Base-by-base conservation (phyloP, 805 yeast species). In the Yarrowia porcina region DNA sequence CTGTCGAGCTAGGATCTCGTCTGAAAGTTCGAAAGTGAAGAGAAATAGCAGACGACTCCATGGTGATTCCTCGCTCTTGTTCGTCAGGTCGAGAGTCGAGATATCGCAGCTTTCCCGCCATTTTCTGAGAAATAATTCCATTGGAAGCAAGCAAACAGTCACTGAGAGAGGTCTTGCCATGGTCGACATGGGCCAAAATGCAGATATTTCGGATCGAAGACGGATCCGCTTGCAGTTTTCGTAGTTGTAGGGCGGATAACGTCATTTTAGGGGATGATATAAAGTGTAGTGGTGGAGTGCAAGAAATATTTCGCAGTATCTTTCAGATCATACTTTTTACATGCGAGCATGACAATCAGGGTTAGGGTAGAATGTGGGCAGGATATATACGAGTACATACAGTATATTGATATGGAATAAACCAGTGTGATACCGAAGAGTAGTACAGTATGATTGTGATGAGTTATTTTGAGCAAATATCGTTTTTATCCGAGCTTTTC, bases 101-200 rank as follows among this genome's bases (percentile, higher is more conserved):
- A 71, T 88, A 94, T 65, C 99, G 79, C 60, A 94, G 91, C 71
- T 91, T 92, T 32, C 99, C 99, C 1, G 97, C 99, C 83, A 92
- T 81, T 71, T 93, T 80, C 68, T 88, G 96, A 0, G 99, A 93
- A 47, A 94, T 91, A 72, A 94, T 91, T 57, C 99, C 99, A 75
- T 96, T 94, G 36, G 97, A 88, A 25, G 99, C 98, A 39, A 94
- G 76, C 52, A 94, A 77, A 10, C 96, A 88, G 74, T 94, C 99
- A 45, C 96, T 88, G 32, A 94, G 78, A 1, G 98, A 90, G 0
- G 99, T 94, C 76, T 94, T 94, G 27, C 99, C 99, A 72, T 94
- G 99, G 73, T 94, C 99, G 23, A 94, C 99, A 75, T 94, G 99
- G 0, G 99, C 99, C 56, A 94, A 79, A 65, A 94, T 90, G 75